These are phyloP conservation scores for Tetrahymena borealis DNA, from an alignment of 73 alveolate genomes.

Conservation along the genomic window DNA sequence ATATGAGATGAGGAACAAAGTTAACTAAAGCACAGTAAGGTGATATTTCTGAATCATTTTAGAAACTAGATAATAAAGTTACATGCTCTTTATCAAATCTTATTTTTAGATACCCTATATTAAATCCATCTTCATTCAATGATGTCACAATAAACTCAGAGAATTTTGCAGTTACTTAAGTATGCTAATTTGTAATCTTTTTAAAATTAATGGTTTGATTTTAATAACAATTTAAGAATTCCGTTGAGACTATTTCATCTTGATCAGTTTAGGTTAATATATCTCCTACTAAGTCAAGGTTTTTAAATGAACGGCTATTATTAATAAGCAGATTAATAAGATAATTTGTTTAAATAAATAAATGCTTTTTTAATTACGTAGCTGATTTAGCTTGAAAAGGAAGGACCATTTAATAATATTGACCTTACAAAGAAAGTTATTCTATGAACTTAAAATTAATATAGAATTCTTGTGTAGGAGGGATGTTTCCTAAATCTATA, in stretches of 20 bases:
- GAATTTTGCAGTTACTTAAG: background rate
- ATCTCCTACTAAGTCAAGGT: background rate
- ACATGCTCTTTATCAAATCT: background rate
- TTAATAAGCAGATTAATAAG: background rate
- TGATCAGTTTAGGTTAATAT: background rate
- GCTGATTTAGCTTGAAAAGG: background rate
- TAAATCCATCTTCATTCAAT: background rate
- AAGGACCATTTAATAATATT: slow-evolving; percentile 20
- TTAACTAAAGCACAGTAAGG: background rate
- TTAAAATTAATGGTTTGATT: background rate
- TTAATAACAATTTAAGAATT: background rate
- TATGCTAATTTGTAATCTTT: background rate
- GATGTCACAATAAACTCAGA: background rate
- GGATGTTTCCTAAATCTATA: slow-evolving; percentile 48
- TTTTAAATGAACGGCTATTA: background rate
- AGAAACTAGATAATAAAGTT: background rate
- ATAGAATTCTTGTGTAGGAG: slow-evolving; percentile 23
- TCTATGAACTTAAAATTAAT: slow-evolving; percentile 4
- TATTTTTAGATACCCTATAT: background rate
- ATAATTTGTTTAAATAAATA: background rate
- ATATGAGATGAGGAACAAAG: background rate
- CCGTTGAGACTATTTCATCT: background rate
- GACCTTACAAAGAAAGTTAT: slow-evolving; percentile 35
- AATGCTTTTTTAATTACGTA: background rate
- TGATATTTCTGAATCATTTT: background rate